Percentiles rank a stretch among this genome's conserved stretches.
Conservation (phyloP, 495 filamentous ascomycete genomes). For the Hypoxylon fuscum region DNA sequence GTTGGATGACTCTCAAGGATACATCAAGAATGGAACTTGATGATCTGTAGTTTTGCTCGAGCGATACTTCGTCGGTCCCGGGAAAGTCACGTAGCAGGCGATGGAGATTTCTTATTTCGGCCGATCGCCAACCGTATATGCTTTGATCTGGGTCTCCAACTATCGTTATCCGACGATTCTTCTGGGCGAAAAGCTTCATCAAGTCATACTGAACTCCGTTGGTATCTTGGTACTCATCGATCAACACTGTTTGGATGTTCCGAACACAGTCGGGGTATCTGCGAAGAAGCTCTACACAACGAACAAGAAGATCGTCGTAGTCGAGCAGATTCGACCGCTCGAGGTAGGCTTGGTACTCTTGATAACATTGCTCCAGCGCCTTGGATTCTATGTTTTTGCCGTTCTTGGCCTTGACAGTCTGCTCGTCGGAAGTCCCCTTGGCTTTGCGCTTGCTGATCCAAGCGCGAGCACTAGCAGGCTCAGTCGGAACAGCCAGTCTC, state of each 20-base stretch:
- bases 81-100: constrained; percentile 79
- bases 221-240: constrained; percentile 99
- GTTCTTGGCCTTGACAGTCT: constrained; percentile 45
- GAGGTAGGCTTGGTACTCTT: constrained; percentile 80
- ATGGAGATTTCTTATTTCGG: constrained; percentile 89
- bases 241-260: constrained; percentile 90
- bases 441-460: constrained; percentile 91
- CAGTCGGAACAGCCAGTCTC: constrained; percentile 70
- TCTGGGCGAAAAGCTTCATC: constrained; percentile 86
- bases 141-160: constrained; percentile 98
- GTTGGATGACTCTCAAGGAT: constrained; percentile 88
- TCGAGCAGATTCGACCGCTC: constrained; percentile 84
- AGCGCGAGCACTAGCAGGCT: constrained; percentile 71
- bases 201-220: constrained; percentile 95
- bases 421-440: constrained; percentile 62
- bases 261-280: constrained; percentile 84
- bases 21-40: constrained; percentile 86
- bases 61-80: constrained; percentile 78
- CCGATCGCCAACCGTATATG: constrained; percentile 98
- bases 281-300: constrained; percentile 82
- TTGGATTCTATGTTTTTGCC: constrained; percentile 69
- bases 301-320: constrained; percentile 92
- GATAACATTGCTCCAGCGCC: constrained; percentile 78
- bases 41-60: constrained; percentile 97
- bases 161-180: constrained; percentile 80